Evolutionary conservation across 2,329 filamentous ascomycete genomes (phyloP).

Genomic region (Cordyceps pruinosa): DNA sequence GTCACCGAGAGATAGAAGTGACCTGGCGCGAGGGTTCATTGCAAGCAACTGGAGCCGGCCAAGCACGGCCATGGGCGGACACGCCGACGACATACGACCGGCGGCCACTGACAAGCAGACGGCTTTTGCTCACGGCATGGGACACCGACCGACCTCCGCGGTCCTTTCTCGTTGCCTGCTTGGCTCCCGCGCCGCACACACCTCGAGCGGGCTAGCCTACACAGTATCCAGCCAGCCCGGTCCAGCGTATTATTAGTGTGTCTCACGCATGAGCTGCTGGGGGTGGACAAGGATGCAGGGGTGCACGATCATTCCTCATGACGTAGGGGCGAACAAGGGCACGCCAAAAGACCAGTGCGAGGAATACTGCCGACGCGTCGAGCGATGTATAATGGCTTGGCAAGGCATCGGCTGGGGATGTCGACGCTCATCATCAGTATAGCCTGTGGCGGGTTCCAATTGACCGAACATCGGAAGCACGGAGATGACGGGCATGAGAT

Average conservation of each 20-base stretch:
- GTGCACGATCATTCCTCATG: constrained; percentile 8
- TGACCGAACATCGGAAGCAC: background rate
- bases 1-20: constrained; percentile 6
- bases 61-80: background rate
- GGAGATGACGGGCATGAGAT: background rate
- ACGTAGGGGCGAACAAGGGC: constrained; percentile 5
- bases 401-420: background rate
- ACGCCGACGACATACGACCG: constrained; percentile 3
- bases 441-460: background rate
- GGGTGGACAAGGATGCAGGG: constrained; percentile 2
- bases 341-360: background rate
- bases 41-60: background rate
- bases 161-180: background rate
- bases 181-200: background rate
- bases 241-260: constrained; percentile 5
- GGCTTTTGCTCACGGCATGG: constrained; percentile 2
- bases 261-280: constrained; percentile 4
- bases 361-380: background rate
- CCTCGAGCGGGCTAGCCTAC: background rate
- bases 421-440: background rate
- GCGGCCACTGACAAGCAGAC: background rate
- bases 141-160: background rate
- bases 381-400: constrained; percentile 9
- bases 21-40: background rate
- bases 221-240: background rate